A percentile compares a stretch with the other conserved stretches of the same genome.
These are phyloP conservation scores for Termitomyces sp. DNA, from an alignment of 768 basidiomycete species.

Conservation along the genomic window DNA sequence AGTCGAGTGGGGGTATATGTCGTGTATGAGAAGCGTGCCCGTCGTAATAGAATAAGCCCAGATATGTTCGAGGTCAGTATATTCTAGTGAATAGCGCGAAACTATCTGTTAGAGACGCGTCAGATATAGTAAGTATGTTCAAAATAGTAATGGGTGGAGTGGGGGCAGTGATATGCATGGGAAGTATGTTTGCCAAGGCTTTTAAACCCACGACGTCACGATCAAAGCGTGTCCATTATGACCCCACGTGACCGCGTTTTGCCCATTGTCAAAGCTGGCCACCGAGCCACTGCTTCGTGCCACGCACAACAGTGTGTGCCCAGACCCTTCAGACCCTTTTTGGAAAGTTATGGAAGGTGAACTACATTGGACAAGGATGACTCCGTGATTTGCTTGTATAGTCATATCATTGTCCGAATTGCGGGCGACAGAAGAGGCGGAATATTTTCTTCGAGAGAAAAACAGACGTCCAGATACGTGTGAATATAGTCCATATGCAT, in stretches of 20 bases:
- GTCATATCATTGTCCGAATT: no score
- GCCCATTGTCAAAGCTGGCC: constrained; percentile 5
- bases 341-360: background rate
- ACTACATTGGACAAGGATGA: no score
- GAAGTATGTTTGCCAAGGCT: background rate
- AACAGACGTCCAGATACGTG: no score
- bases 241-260: constrained; percentile 8
- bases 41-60: background rate
- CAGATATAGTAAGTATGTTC: background rate
- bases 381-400: no score
- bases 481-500: no score
- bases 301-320: background rate
- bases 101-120: background rate
- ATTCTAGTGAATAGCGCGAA: background rate
- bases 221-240: constrained; percentile 2
- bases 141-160: background rate
- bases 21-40: background rate
- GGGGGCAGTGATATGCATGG: background rate
- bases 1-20: background rate
- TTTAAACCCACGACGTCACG: background rate
- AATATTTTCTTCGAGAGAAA: no score
- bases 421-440: no score
- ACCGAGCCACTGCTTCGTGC: background rate
- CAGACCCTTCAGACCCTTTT: background rate
- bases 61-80: background rate